A percentile compares a stretch with the other conserved stretches of the same genome.
Conservation (phyloP, 2,329 filamentous ascomycete genomes). For the Ampelomyces quisqualis region DNA sequence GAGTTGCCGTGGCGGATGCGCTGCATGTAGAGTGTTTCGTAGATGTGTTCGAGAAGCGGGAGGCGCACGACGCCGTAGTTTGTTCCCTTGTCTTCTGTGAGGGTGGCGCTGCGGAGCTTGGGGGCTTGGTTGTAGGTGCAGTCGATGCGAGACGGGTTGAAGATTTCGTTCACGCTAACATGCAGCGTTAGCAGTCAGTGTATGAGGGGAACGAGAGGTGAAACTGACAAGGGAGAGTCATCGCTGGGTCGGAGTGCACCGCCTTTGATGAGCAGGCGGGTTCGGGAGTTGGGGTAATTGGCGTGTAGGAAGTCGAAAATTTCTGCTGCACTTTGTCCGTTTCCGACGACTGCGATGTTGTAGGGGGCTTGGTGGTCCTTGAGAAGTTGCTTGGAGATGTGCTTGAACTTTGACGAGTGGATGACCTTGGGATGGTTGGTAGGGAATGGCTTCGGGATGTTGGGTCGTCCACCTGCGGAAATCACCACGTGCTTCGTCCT, state of each 20-base stretch:
- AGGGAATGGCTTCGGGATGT: slow-evolving; percentile 70
- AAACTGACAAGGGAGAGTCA: slow-evolving; percentile 86
- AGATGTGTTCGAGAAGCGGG: slow-evolving; percentile 85
- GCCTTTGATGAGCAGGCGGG: slow-evolving; percentile 76
- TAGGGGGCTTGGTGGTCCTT: slow-evolving; percentile 59
- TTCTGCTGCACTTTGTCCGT: slow-evolving; percentile 90
- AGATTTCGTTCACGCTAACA: slow-evolving; percentile 85
- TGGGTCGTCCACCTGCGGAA: slow-evolving; percentile 67
- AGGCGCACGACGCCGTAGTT: slow-evolving; percentile 95
- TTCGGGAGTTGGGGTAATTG: slow-evolving; percentile 78
- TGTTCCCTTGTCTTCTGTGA: slow-evolving; percentile 74
- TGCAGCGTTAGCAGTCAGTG: slow-evolving; percentile 30
- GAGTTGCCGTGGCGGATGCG: slow-evolving; percentile 63
- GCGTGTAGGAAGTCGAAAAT: slow-evolving; percentile 87
- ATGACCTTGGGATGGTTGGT: slow-evolving; percentile 71
- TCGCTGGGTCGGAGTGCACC: slow-evolving; percentile 86
- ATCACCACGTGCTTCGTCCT: slow-evolving; percentile 69
- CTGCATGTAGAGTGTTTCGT: slow-evolving; percentile 85
- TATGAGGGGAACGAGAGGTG: background rate
- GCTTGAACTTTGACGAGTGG: slow-evolving; percentile 85
- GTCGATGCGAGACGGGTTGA: slow-evolving; percentile 85
- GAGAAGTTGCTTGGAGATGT: slow-evolving; percentile 62
- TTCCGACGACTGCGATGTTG: slow-evolving; percentile 81
- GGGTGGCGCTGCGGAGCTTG: slow-evolving; percentile 59
- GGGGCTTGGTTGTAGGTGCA: slow-evolving; percentile 68